A percentile compares a stretch with the other conserved stretches of the same genome.
These are phyloP conservation scores for Sporisorium reilianum DNA, from an alignment of 1,284 basidiomycete species.

Conservation along the genomic window DNA sequence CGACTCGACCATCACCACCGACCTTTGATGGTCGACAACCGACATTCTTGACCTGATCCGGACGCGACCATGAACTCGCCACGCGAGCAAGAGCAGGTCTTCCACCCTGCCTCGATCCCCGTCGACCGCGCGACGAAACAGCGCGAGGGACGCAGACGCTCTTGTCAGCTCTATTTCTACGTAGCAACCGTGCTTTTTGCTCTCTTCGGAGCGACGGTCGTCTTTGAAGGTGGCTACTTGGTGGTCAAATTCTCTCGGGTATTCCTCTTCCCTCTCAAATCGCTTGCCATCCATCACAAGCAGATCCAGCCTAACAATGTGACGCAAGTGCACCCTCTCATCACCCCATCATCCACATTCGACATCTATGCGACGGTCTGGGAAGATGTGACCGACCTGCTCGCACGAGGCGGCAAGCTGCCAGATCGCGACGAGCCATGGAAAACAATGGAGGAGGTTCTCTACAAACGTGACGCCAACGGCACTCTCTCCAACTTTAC, in stretches of 20 bases:
- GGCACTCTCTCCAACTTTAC: not conserved
- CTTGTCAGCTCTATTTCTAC: conserved; percentile 1
- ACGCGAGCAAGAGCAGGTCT: conserved; percentile 7
- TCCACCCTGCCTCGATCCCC: conserved; percentile 20
- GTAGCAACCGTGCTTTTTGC: conserved; percentile 1
- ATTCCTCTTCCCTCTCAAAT: conserved; percentile 13
- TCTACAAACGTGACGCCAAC: not conserved
- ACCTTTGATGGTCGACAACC: not conserved
- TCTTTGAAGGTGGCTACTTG: conserved; percentile 8
- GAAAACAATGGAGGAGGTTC: not conserved
- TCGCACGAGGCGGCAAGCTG: conserved; percentile 14
- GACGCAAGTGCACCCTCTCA: conserved; percentile 20
- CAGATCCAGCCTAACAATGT: conserved; percentile 11
- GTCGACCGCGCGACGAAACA: conserved; percentile 16
- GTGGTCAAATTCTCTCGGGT: not conserved
- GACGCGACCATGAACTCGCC: conserved; percentile 9
- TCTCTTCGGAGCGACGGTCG: conserved; percentile 6
- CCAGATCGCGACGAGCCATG: conserved; percentile 10
- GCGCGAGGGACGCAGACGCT: conserved; percentile 8
- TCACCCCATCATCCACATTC: conserved; percentile 11
- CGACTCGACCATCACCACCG: not conserved
- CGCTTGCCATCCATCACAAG: conserved; percentile 2
- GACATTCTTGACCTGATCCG: not conserved
- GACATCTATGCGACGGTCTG: conserved; percentile 19
- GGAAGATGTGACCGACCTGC: conserved; percentile 25